Base-by-base conservation (phyloP, 192 early-diverging fungal genomes). In the Paraglomus occultum region DNA sequence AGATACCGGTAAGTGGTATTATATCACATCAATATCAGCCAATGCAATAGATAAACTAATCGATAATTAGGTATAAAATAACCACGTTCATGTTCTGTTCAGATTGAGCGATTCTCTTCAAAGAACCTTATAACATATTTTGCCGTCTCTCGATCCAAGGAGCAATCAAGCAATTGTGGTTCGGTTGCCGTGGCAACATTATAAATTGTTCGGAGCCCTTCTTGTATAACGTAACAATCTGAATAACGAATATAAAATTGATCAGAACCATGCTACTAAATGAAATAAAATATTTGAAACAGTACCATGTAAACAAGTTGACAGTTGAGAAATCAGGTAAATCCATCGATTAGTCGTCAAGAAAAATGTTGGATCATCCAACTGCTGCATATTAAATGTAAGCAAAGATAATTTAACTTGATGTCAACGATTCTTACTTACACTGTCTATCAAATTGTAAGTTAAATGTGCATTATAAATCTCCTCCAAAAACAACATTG, bases 171-270 rank as follows among this genome's bases (percentile, higher is more conserved):
- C 50, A 70, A 70, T 46, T 70, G 67, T 10, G 67, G 23, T n/a
- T 47, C 23, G 7, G 67, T 70, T 18, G 67, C 42, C 10, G 43
- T 48, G 3, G 67, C 15, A 4, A 70, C 59, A 40, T 70, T 70
- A 31, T 59, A 49, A 15, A 70, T 55, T 6, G 47, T 59, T 43
- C 48, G 55, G 14, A 70, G 42, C 18, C 45, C 44, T 70, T 70
- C 67, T 39, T 70, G 67, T 5, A 70, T 22, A 17, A 70, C 22
- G 48, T 70, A 70, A n/a, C 67, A 70, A 58, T 70, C 67, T 70
- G 59, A 6, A 12, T 57, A 45, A 53, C 17, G 23, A 43, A 67
- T 52, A 31, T 31, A 31, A 31, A 31, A 31, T 31, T 31, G 31
- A 11, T 18, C 4, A 51, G 17, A 51, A 51, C 17, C 3, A 51